Conservation (phyloP, 2,329 filamentous ascomycete species). For the Calonectria crousiana region DNA sequence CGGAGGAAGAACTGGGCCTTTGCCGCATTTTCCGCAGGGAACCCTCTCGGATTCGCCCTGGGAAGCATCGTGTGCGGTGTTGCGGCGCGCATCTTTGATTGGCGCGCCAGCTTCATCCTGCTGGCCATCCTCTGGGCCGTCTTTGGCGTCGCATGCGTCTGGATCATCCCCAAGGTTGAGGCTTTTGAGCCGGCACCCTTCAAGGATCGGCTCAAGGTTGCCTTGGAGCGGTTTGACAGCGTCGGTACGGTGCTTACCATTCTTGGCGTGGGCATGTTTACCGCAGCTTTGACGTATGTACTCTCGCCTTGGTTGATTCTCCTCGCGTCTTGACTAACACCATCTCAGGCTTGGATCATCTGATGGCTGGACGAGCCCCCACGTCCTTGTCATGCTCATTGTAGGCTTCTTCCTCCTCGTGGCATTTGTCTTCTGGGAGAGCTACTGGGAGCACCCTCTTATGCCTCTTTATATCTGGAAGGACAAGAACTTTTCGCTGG, state of each 20-base stretch:
- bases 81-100: constrained; percentile 70
- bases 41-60: constrained; percentile 54
- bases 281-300: constrained; percentile 68
- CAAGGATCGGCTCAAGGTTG: constrained; percentile 41
- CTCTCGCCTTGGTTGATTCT: constrained; percentile 7
- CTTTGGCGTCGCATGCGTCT: constrained; percentile 68
- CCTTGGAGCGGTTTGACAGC: constrained; percentile 70
- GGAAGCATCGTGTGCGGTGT: constrained; percentile 72
- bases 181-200: constrained; percentile 51
- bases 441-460: constrained; percentile 60
- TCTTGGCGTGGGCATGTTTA: constrained; percentile 74
- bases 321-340: constrained; percentile 38
- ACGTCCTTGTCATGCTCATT: constrained; percentile 72
- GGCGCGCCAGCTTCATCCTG: constrained; percentile 73
- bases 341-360: constrained; percentile 65
- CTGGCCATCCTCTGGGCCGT: constrained; percentile 73
- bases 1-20: constrained; percentile 75
- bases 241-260: constrained; percentile 72
- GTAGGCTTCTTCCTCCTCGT: constrained; percentile 68
- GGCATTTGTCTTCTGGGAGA: constrained; percentile 74
- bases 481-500: constrained; percentile 74
- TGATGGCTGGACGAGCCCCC: constrained; percentile 71
- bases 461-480: constrained; percentile 68
- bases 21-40: constrained; percentile 66
- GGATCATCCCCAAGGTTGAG: constrained; percentile 71